A percentile compares a stretch with the other conserved stretches of the same genome.
These are phyloP conservation scores for Coleophoma crateriformis DNA, from an alignment of 2,329 filamentous ascomycete species.

Conservation along the genomic window DNA sequence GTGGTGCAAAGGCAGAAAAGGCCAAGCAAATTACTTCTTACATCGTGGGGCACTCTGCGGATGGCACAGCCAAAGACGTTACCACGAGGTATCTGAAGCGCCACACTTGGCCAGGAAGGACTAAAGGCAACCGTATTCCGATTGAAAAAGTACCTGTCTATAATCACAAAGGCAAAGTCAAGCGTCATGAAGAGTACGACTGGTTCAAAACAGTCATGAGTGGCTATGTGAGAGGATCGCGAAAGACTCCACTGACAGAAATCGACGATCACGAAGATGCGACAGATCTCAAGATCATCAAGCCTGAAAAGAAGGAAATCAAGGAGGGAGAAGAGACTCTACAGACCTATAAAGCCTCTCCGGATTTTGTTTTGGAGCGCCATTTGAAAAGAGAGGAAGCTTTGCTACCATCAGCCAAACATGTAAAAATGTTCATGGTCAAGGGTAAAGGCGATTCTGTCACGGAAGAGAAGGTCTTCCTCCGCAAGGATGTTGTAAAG, in stretches of 20 bases:
- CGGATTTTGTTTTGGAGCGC: constrained; percentile 78
- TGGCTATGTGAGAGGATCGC: constrained; percentile 55
- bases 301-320: constrained; percentile 66
- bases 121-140: constrained; percentile 76
- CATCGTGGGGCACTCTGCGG: constrained; percentile 72
- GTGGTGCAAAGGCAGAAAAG: constrained; percentile 77
- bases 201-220: constrained; percentile 84
- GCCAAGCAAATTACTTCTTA: constrained; percentile 89
- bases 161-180: constrained; percentile 71
- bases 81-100: constrained; percentile 85
- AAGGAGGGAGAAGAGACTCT: constrained; percentile 76
- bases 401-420: constrained; percentile 59
- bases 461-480: constrained; percentile 76
- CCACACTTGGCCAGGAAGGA: constrained; percentile 78
- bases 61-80: constrained; percentile 90
- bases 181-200: constrained; percentile 71
- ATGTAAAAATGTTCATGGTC: constrained; percentile 69
- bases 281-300: constrained; percentile 67
- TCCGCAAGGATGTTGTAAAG: constrained; percentile 70
- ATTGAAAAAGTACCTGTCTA: constrained; percentile 77
- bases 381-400: constrained; percentile 93
- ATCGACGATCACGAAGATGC: constrained; percentile 76
- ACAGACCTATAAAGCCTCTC: constrained; percentile 81
- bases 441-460: constrained; percentile 68
- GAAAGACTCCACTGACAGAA: constrained; percentile 52